Evolutionary conservation across 2,329 filamentous ascomycete genomes (phyloP).

Genomic region (Aspergillus pseudoviridinutans): DNA sequence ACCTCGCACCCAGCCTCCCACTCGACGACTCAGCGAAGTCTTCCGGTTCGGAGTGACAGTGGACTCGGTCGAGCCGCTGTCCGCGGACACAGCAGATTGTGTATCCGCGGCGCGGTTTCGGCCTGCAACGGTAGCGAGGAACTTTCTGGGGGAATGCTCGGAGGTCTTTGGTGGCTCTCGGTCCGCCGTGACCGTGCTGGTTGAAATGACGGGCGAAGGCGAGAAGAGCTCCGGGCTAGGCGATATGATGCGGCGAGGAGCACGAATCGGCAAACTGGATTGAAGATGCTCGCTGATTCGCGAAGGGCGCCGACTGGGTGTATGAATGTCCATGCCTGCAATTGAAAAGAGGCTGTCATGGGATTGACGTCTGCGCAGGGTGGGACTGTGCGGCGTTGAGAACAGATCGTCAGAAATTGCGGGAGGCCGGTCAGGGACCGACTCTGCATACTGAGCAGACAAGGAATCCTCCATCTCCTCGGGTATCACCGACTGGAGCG

Average conservation of each 20-base stretch:
- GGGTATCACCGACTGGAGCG: constrained; percentile 33
- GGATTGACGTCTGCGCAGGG: constrained; percentile 64
- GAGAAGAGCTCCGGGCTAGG: constrained; percentile 40
- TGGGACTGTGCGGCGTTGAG: constrained; percentile 29
- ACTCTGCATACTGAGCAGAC: constrained; percentile 13
- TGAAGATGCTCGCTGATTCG: constrained; percentile 59
- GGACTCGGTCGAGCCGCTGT: constrained; percentile 18
- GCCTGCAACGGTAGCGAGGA: constrained; percentile 35
- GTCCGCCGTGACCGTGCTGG: constrained; percentile 33
- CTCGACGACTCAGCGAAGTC: constrained; percentile 47
- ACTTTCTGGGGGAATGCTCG: constrained; percentile 26
- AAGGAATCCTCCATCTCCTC: constrained; percentile 36
- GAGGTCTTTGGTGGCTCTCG: constrained; percentile 21
- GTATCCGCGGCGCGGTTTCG: constrained; percentile 10
- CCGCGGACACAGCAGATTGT: constrained; percentile 23
- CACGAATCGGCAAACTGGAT: constrained; percentile 41
- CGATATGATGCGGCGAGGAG: constrained; percentile 46
- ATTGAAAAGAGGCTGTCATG: constrained; percentile 89
- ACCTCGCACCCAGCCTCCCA: constrained; percentile 64
- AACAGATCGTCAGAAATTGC: constrained; percentile 20
- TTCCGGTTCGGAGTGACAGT: constrained; percentile 21
- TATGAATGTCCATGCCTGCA: constrained; percentile 84
- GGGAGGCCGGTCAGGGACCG: constrained; percentile 9
- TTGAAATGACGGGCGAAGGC: constrained; percentile 36
- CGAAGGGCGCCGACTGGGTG: constrained; percentile 68